Evolutionary conservation across 371 early-diverging fungal species (phyloP).

Genomic region (Mucor lusitanicus): DNA sequence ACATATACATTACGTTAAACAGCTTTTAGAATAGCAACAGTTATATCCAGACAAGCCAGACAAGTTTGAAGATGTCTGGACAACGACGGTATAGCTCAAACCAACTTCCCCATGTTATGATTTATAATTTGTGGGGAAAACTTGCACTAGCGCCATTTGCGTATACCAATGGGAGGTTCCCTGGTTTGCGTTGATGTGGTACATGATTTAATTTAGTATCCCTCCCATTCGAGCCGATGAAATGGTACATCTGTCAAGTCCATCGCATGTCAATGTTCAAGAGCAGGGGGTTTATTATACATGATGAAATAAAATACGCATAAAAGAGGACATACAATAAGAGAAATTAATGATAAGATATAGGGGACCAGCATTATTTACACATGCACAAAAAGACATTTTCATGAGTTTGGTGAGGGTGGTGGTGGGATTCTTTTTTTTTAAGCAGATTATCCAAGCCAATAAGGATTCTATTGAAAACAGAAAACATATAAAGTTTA

Average conservation of each 20-base stretch:
- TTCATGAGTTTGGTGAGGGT: background rate
- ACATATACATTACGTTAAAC: too few species aligned
- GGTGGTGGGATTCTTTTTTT: background rate
- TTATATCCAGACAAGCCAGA: background rate
- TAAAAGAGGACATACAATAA: background rate
- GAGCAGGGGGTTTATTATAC: background rate
- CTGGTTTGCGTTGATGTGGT: background rate
- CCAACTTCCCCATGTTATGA: background rate
- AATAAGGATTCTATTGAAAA: conserved; percentile 1
- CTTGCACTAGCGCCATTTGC: background rate
- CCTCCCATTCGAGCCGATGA: background rate
- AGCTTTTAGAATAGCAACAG: background rate
- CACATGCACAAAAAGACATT: background rate
- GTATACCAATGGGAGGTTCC: background rate
- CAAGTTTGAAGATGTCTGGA: background rate
- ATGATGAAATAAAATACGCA: background rate
- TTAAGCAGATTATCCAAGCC: background rate
- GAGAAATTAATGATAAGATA: background rate
- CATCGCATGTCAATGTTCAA: background rate
- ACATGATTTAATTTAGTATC: background rate
- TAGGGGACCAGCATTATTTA: background rate
- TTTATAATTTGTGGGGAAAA: background rate
- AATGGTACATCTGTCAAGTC: background rate
- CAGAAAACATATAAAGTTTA: background rate
- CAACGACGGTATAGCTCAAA: background rate